A percentile compares a stretch with the other conserved stretches of the same genome.
phyloP scores from a whole-genome alignment of 352 stramenopile species.

The Phytopythium delawarense region DNA sequence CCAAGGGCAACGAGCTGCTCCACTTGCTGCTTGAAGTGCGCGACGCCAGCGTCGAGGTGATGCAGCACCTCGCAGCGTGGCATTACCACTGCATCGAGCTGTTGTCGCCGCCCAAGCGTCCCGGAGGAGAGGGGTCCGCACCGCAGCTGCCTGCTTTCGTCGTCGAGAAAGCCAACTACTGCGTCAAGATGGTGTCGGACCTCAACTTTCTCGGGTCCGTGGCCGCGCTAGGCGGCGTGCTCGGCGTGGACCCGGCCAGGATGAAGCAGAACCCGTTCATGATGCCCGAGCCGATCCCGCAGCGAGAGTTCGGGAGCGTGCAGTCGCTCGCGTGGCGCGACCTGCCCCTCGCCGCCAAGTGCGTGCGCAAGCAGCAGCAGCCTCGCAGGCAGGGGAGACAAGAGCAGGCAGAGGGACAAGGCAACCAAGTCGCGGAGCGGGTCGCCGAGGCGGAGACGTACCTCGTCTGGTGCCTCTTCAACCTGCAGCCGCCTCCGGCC shows the following conservation, averaged over 20 bases:
- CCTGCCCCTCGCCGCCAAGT: conserved; percentile 14
- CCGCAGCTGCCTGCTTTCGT: conserved; percentile 30
- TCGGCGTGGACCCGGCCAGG: conserved; percentile 45
- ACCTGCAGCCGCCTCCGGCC: conserved; percentile 21
- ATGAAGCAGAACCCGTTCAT: conserved; percentile 87
- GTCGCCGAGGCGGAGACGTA: conserved; percentile 55
- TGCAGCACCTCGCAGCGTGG: conserved; percentile 55
- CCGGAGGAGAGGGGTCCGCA: background rate
- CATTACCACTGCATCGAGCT: conserved; percentile 26
- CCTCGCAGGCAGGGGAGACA: background rate
- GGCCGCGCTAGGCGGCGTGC: conserved; percentile 34
- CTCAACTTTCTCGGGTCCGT: conserved; percentile 70
- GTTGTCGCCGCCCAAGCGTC: conserved; percentile 11
- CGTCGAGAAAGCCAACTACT: conserved; percentile 62
- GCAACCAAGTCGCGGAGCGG: conserved; percentile 29
- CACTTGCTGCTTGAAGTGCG: conserved; percentile 63
- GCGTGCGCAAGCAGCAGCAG: conserved; percentile 3
- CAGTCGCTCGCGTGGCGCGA: conserved; percentile 22
- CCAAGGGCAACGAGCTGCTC: conserved; percentile 49
- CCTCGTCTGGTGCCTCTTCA: conserved; percentile 58
- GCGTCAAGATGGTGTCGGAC: conserved; percentile 67
- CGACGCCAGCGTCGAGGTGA: conserved; percentile 46
- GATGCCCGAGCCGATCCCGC: conserved; percentile 64
- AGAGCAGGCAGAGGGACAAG: background rate
- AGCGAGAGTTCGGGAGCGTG: conserved; percentile 44